Base-by-base conservation (phyloP, 2,329 filamentous ascomycete genomes). In the Sarocladium kiliense region DNA sequence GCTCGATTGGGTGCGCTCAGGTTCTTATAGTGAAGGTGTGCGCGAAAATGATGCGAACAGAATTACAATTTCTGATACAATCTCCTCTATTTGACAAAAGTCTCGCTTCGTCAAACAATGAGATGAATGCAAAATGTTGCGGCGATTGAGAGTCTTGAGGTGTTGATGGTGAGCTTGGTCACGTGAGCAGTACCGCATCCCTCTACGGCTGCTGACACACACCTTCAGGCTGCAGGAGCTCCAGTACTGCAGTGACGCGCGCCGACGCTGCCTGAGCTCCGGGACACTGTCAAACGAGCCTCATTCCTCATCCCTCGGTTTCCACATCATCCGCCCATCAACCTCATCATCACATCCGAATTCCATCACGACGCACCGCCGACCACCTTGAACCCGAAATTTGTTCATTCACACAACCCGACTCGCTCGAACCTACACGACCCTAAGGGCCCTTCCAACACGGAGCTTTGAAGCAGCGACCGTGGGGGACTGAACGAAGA, bases 231-330 rank as follows among this genome's bases (percentile, higher is more conserved):
- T 55, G 53, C 51, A 53, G 57, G 54, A 61, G 44, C 44, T 47
- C 44, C 18, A 21, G 6, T n/a, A 21, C 10, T 18, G 19, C 63
- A 65, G 68, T 72, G 71, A 74, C 72, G 70, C 72, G 70, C 70
- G 65, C 66, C 63, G 61, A 6, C 30, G 72, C 71, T 74, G 72
- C 72, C 72, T 74, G 72, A 69, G 68, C 65, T 66, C 30, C 41
- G 9, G 32, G 19, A 39, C 14, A 26, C n/a, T 21, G 36, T 19
- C 50, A 41, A 41, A 18, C 32, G 50, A 53, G 21, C 30, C 50
- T 53, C 36, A 53, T 39, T n/a, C 21, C 19, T 37, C 19, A 47
- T 21, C 12, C 42, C 11, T 21, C n/a, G n/a, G 4, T 36, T 11
- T 51, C 47, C 27, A 25, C 47, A 34, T 36, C 47, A 51, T 21